Evolutionary conservation across 371 early-diverging fungal species (phyloP), one percentile per base, ranked within the genome.

Genomic region (Mortierella sp.): DNA sequence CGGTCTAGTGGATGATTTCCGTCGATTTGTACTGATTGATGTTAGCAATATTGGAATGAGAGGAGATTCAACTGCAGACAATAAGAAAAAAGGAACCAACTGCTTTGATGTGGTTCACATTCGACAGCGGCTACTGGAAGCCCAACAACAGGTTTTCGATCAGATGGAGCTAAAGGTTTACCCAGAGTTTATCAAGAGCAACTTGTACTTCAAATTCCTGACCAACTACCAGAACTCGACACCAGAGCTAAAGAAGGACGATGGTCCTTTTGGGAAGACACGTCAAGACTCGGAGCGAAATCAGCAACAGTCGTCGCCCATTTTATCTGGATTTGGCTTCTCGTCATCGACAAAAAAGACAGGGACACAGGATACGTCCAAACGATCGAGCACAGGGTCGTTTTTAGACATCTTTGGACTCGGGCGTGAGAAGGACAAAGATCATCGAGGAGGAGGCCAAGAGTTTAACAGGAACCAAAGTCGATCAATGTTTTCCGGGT

Each of bases 91-190:
- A 18, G 58, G 47, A 5, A 23, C n/a, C 15, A 50, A 21, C 9
- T 21, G n/a, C 7, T 37, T 46, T 30, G 67, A 43, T 44, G 84
- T 83, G 0, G 59, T 79, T 5, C 74, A 64, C 53, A 72, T 85
- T 6, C 74, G 67, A 15, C 43, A 66, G 37, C 58, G 60, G 12
- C 55, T 89, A 1, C 44, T 81, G 28, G 55, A 62, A 2, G 90
- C 87, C 43, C 88, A 89, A 65, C 59, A 50, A 5, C 87, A 92
- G 28, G 84, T 94, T 1, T 92, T 89, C 72, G 69, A 82, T 60
- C 85, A 88, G 62, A 89, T 95, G 82, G 86, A 90, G 62, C 75
- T 70, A 43, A 83, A 85, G 7, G 88, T 91, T 53, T 92, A 86
- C 65, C 89, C 89, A 2, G 77, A 83, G 51, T 94, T 95, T 67